Base-by-base conservation (phyloP, 208 protist species). In the Wallacemonas collosoma region DNA sequence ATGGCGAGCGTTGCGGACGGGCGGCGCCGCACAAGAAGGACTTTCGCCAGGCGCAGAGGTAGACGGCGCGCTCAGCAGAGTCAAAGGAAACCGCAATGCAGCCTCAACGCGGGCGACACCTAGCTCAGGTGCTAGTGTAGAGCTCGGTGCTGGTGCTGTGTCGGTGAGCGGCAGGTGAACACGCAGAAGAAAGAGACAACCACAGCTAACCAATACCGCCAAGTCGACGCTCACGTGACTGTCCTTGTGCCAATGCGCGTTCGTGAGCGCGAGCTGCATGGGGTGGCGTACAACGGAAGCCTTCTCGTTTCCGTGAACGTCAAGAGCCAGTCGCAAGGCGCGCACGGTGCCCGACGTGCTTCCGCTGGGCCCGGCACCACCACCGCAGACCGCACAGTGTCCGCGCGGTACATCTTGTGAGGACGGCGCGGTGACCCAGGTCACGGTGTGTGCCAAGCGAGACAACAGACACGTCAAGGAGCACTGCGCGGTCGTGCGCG, bases 181-280 rank as follows among this genome's bases (percentile, higher is more conserved):
- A 17, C 60, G 60, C n/a, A 51, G 41, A 14, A 65, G 60, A 51
- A 65, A 65, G 7, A 44, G 4, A 35, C 60, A 65, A 41, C 60
- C 60, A 17, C 60, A 65, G n/a, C 12, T 17, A 1, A 65, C 44
- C 0, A 65, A 41, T 3, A 65, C 41, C n/a, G n/a, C 60, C 6
- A 48, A 12, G 43, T 65, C 60, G 60, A 50, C 43, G 40, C 43
- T 44, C 7, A 65, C 60, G 43, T 50, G 60, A 38, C 14, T 4
- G 12, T 65, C 40, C 3, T 3, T 15, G 41, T 45, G 40, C 60
- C 60, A 65, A 4, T n/a, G 5, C 15, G 43, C 60, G 40, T 65
- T 65, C n/a, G 26, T 2, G 14, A 65, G 15, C 11, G 60, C 38
- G 60, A 65, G 2, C 11, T 36, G 41, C 11, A 65, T 41, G 3